phyloP scores from a whole-genome alignment of 805 yeast species.

The Jamesozyma rosinii region DNA sequence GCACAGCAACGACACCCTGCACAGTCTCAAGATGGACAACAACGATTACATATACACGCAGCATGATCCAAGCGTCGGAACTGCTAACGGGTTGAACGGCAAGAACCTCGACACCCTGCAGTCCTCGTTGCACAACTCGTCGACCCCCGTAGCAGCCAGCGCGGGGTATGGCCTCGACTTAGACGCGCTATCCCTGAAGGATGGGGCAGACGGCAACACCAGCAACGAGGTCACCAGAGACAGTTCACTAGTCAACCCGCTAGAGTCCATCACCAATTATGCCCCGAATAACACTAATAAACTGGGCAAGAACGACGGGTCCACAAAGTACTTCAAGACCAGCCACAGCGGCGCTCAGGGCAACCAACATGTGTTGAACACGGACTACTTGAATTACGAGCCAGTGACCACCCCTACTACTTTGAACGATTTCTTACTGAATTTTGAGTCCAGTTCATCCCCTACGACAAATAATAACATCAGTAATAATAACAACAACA shows the following conservation, averaged over 20 bases:
- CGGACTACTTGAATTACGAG: conserved; percentile 1
- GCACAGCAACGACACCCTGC: background rate
- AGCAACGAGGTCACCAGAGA: background rate
- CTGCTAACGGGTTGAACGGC: background rate
- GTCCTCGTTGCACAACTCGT: background rate
- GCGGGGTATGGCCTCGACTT: background rate
- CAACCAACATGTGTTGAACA: background rate
- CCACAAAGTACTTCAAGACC: background rate
- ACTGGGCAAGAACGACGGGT: background rate
- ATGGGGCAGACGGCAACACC: background rate
- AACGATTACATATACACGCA: background rate
- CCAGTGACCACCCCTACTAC: conserved; percentile 2
- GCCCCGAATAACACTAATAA: background rate
- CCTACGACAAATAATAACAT: background rate
- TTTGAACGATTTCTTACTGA: conserved; percentile 2
- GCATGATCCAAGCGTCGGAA: background rate
- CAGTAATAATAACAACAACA: background rate
- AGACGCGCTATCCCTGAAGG: background rate
- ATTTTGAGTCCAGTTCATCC: background rate
- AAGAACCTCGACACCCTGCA: background rate
- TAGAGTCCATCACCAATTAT: background rate
- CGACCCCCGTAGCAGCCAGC: background rate
- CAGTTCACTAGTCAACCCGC: background rate
- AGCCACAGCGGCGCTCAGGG: background rate
- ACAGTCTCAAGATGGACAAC: background rate